Conservation (phyloP, 2,329 filamentous ascomycete species). For the Sporothrix euskadiensis region DNA sequence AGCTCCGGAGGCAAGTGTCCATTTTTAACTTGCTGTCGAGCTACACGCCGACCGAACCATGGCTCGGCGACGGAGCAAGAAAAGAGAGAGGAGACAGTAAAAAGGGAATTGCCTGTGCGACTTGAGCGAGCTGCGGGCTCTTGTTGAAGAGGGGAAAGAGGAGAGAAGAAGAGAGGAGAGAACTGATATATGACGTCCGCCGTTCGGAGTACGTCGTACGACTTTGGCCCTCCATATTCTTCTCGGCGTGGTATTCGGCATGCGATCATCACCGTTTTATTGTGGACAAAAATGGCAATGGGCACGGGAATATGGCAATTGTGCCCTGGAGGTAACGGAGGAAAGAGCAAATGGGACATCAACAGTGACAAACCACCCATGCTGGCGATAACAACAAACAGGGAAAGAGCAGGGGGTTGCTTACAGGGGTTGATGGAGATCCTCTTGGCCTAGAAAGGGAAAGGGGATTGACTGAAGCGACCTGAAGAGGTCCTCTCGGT, state of each 20-base stretch:
- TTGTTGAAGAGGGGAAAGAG: background rate
- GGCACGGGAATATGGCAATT: background rate
- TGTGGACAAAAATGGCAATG: background rate
- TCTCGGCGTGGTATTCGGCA: background rate
- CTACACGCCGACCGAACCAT: conserved; percentile 3
- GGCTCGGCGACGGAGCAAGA: conserved; percentile 11
- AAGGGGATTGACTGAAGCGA: conserved; percentile 2
- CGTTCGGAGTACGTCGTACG: background rate
- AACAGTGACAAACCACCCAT: background rate
- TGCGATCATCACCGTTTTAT: background rate
- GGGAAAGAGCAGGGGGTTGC: background rate
- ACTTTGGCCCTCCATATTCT: background rate
- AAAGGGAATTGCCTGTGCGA: conserved; percentile 11
- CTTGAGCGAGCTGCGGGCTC: background rate
- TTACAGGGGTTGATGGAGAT: background rate
- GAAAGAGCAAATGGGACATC: background rate
- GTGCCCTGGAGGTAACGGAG: background rate
- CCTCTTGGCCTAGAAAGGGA: conserved; percentile 8
- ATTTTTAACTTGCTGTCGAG: background rate
- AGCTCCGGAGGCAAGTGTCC: background rate
- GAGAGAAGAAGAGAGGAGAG: background rate
- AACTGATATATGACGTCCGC: conserved; percentile 10
- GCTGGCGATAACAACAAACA: conserved; percentile 19
- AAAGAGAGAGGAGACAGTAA: background rate
- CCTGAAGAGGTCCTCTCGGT: background rate